Evolutionary conservation across 441 rosid genomes (phyloP).

Genomic region (Metrosideros polymorpha): DNA sequence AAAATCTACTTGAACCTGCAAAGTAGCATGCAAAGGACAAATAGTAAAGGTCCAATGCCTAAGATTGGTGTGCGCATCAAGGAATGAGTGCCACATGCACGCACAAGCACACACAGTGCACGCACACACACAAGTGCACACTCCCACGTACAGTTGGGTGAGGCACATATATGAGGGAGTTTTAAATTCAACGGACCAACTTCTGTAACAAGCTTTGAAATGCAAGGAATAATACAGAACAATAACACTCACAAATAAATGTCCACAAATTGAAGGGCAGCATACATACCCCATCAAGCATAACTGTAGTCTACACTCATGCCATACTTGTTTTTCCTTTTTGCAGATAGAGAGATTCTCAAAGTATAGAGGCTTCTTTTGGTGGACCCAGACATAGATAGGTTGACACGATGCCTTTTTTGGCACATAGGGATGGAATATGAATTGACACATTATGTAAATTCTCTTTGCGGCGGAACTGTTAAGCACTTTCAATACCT

Average conservation of each 20-base stretch:
- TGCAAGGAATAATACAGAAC: not conserved
- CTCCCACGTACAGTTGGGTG: not conserved
- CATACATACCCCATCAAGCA: not conserved
- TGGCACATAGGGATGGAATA: not conserved
- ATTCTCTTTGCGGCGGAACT: not conserved
- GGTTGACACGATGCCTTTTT: not conserved
- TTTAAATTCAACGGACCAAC: not conserved
- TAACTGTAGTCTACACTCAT: not conserved
- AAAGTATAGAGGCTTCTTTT: not conserved
- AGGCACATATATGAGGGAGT: not conserved
- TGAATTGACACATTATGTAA: not conserved
- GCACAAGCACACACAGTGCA: not conserved
- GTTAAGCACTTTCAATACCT: not conserved
- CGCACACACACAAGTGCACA: not conserved
- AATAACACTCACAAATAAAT: not conserved
- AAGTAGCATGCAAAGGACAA: not conserved
- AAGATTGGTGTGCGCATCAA: not conserved
- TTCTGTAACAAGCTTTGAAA: not conserved
- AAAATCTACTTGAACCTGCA: constrained; percentile 97
- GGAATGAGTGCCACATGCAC: not conserved
- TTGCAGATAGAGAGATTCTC: not conserved
- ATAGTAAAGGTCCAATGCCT: not conserved
- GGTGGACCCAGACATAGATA: not conserved
- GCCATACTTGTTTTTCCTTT: not conserved
- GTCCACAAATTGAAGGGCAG: not conserved